Conservation (phyloP, 441 rosid species). For the Corymbia calophylla region DNA sequence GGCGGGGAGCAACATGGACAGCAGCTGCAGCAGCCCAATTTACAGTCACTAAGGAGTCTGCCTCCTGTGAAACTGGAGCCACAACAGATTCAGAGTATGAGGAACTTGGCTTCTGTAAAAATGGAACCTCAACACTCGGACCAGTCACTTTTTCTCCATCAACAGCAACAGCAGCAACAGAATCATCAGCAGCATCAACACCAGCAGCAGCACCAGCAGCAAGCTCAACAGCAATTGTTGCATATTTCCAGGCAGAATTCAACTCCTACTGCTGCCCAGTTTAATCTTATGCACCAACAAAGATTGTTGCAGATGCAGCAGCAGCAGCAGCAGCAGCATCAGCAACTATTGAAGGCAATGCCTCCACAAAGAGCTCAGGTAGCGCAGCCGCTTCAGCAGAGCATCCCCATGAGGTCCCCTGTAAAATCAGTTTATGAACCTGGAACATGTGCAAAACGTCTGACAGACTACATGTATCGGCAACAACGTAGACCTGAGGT, state of each 20-base stretch:
- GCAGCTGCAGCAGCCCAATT: conserved; percentile 18
- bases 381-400: conserved; percentile 24
- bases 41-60: conserved; percentile 15
- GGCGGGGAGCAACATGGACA: conserved; percentile 18
- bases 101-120: conserved; percentile 20
- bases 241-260: conserved; percentile 24
- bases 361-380: conserved; percentile 24
- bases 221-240: conserved; percentile 10
- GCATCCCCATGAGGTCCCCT: conserved; percentile 20
- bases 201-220: conserved; percentile 4
- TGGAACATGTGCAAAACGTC: conserved; percentile 31
- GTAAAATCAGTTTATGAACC: conserved; percentile 27
- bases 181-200: conserved; percentile 20
- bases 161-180: conserved; percentile 21
- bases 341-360: conserved; percentile 17
- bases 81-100: conserved; percentile 20
- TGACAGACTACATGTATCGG: conserved; percentile 28
- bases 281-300: conserved; percentile 29
- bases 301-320: conserved; percentile 24
- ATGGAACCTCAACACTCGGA: conserved; percentile 25
- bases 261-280: conserved; percentile 23
- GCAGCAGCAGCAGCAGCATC: conserved; percentile 10
- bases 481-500: conserved; percentile 33
- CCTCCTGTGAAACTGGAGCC: conserved; percentile 25
- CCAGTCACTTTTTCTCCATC: conserved; percentile 20